These are phyloP conservation scores for Fusarium sp. DNA, from an alignment of 2,329 filamentous ascomycete genomes.

Conservation along the genomic window DNA sequence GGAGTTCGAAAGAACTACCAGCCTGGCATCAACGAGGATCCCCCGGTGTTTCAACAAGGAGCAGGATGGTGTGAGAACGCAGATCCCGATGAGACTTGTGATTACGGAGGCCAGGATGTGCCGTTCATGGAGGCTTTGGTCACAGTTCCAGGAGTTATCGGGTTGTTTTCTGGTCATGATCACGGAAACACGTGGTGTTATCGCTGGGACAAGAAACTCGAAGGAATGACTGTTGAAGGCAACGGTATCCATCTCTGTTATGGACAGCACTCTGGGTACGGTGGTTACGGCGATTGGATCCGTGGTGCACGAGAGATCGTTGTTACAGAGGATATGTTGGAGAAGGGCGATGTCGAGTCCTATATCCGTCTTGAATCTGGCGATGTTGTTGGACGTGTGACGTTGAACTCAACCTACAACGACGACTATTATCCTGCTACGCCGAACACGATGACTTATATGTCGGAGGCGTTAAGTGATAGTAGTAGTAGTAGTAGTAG, in stretches of 20 bases:
- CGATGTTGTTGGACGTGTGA: conserved; percentile 61
- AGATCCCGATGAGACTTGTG: conserved; percentile 49
- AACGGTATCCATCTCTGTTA: conserved; percentile 66
- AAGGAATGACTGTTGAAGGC: conserved; percentile 52
- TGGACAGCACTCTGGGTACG: conserved; percentile 76
- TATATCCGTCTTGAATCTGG: conserved; percentile 72
- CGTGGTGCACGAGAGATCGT: conserved; percentile 69
- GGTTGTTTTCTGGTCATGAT: conserved; percentile 73
- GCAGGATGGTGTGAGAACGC: conserved; percentile 59
- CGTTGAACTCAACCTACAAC: conserved; percentile 70
- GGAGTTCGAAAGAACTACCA: conserved; percentile 53
- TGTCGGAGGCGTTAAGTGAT: background rate
- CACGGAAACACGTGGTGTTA: conserved; percentile 72
- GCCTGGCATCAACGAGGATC: conserved; percentile 61
- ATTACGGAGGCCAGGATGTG: conserved; percentile 63
- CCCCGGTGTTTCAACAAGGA: conserved; percentile 55
- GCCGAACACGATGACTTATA: conserved; percentile 51
- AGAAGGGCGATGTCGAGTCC: conserved; percentile 61
- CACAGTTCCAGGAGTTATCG: conserved; percentile 65
- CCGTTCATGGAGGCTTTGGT: conserved; percentile 73
- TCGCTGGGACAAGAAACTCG: conserved; percentile 57
- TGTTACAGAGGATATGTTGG: conserved; percentile 57
- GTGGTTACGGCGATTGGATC: conserved; percentile 74
- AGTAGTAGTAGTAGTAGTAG: background rate
- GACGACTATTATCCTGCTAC: conserved; percentile 63